Percentiles rank a stretch among this genome's conserved stretches.
phyloP scores from a whole-genome alignment of 2,329 filamentous ascomycete genomes.

The Fusarium oligoseptatum region DNA sequence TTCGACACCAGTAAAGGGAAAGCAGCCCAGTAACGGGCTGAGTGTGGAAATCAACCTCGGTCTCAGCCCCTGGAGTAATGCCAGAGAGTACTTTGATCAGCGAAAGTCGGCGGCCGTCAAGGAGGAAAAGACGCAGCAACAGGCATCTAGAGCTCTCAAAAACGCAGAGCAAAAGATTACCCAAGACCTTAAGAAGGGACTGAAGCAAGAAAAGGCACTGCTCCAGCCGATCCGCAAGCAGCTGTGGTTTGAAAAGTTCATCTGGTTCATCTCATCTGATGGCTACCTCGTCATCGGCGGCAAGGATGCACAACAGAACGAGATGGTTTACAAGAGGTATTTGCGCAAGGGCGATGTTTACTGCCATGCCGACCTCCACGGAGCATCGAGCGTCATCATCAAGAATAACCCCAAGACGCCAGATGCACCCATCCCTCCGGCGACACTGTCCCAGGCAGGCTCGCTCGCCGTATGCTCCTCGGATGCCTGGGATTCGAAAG shows the following conservation, averaged over 20 bases:
- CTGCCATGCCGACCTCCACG: slow-evolving; percentile 89
- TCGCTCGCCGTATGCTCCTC: slow-evolving; percentile 87
- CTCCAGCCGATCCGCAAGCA: slow-evolving; percentile 85
- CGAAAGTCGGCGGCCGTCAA: slow-evolving; percentile 87
- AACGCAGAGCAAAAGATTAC: slow-evolving; percentile 91
- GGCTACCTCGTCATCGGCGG: slow-evolving; percentile 93
- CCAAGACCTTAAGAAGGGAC: slow-evolving; percentile 84
- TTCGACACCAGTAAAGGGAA: slow-evolving; percentile 53
- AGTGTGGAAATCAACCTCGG: slow-evolving; percentile 87
- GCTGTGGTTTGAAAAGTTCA: slow-evolving; percentile 98
- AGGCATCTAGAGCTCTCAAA: slow-evolving; percentile 86
- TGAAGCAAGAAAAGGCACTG: slow-evolving; percentile 93
- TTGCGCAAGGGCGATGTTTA: slow-evolving; percentile 92
- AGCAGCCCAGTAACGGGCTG: slow-evolving; percentile 67
- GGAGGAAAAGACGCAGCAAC: slow-evolving; percentile 85
- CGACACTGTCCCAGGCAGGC: slow-evolving; percentile 91
- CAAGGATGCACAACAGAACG: slow-evolving; percentile 89
- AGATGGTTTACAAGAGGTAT: slow-evolving; percentile 89
- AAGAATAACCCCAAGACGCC: slow-evolving; percentile 86
- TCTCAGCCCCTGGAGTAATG: slow-evolving; percentile 88
- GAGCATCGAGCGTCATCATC: slow-evolving; percentile 87
- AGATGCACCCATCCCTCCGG: slow-evolving; percentile 90
- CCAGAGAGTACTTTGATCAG: slow-evolving; percentile 91
- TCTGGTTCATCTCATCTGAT: slow-evolving; percentile 95
- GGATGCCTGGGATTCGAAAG: slow-evolving; percentile 95